Percentiles rank a stretch among this genome's conserved stretches.
phyloP scores from a whole-genome alignment of 805 yeast genomes.

The Candida stauntonica region DNA sequence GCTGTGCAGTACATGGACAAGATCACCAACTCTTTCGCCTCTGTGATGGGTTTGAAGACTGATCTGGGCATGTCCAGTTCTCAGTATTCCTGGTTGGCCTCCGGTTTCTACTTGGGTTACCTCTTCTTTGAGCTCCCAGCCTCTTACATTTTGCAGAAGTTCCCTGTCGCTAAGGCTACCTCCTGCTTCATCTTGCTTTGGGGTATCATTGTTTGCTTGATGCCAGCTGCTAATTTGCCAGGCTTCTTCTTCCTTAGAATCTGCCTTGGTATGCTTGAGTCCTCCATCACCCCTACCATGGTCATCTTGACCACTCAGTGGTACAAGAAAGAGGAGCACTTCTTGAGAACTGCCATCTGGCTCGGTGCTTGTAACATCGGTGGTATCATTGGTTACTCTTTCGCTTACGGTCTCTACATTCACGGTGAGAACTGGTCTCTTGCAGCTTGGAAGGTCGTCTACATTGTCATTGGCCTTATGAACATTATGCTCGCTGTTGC shows the following conservation, averaged over 20 bases:
- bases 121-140: conserved; percentile 51
- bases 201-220: conserved; percentile 56
- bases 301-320: conserved; percentile 54
- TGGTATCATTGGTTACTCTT: conserved; percentile 43
- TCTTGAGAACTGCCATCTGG: conserved; percentile 40
- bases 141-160: conserved; percentile 43
- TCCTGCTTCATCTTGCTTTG: conserved; percentile 49
- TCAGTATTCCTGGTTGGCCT: conserved; percentile 51
- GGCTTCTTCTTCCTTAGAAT: conserved; percentile 46
- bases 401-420: conserved; percentile 49
- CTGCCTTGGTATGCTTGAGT: conserved; percentile 48
- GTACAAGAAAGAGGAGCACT: conserved; percentile 46
- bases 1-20: conserved; percentile 60
- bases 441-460: conserved; percentile 57
- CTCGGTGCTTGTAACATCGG: conserved; percentile 45
- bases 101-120: conserved; percentile 63
- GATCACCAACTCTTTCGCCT: conserved; percentile 41
- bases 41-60: conserved; percentile 45
- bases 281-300: conserved; percentile 53
- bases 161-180: conserved; percentile 52
- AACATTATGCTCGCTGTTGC: conserved; percentile 49
- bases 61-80: conserved; percentile 43
- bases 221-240: conserved; percentile 38
- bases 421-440: conserved; percentile 38
- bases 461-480: conserved; percentile 54